Base-by-base conservation (phyloP, 192 early-diverging fungal species). In the Allomyces arbusculus region DNA sequence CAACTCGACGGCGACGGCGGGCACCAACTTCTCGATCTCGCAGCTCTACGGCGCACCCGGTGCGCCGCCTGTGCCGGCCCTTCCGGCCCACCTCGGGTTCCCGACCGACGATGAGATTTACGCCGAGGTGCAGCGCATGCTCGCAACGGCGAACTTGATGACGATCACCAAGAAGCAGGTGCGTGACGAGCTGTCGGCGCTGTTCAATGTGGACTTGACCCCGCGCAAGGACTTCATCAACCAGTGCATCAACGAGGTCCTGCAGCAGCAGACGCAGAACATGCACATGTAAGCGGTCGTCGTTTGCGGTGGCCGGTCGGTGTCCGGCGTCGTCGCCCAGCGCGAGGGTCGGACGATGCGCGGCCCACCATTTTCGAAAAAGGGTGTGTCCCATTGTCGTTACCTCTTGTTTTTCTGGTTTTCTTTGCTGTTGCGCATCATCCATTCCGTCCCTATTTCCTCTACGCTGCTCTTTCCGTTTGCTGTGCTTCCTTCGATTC, bases 151-250 rank as follows among this genome's bases (percentile, higher is more conserved):
- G 19, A 86, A 91, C 69, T 72, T 92, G 65, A 82, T 82, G 70
- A 74, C 76, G 1, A 74, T 91, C 44, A 91, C 90, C 33, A 91
- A 91, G 76, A 87, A 87, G 71, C 84, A 86, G 70, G 87, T 95
- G 63, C 78, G 88, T 9, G 82, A 87, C 43, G 80, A 84, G 64
- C 68, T 91, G 44, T 74, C 78, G 10, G 70, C 69, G 3, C 70
- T 82, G 26, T 92, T 89, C 73, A 82, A 85, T 24, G 62, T 82
- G 19, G 89, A 94, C 64, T 69, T 92, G 74, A 69, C 71, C 0
- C 58, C 70, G 8, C 73, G 79, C 68, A 82, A 84, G 68, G 82
- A 79, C 24, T 89, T 87, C 75, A 90, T 94, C 64, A 87, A 84
- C 65, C 73, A 80, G 50, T 68, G 69, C 3, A 84, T 94, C 26